Evolutionary conservation across 768 basidiomycete genomes (phyloP), one percentile per base, ranked within the genome.

Genomic region (Floccularia luteovirens): DNA sequence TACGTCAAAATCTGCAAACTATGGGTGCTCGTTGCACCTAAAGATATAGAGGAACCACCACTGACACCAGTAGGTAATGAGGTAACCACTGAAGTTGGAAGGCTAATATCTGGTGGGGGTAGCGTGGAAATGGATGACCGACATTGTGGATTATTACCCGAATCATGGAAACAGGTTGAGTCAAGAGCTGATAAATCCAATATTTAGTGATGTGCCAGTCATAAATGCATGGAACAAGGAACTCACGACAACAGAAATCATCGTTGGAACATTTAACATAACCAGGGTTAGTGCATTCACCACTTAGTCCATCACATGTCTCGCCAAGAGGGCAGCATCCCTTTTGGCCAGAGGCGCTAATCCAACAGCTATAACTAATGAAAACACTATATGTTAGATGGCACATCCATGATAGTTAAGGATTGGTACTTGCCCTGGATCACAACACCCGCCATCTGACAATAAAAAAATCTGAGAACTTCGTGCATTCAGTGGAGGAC

Each of bases 311-410:
- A 7, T 14, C 31, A 19, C 43, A 42, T 2, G 20, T 21, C 22
- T 36, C 6, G 23, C 43, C 43, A 16, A 21, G 34, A 19, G 43
- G 43, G 31, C 43, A 44, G 14, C 43, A 44, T 7, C 43, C 43
- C n/a, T 24, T 41, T 16, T 24, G 19, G n/a, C 43, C 43, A 16
- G 32, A 23, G 12, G 41, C 19, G 24, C n/a, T 24, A 10, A 36
- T 12, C 25, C 30, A 25, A 21, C 39, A 40, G 20, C 33, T 13
- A 3, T 31, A 16, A 3, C 39, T 40, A 31, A n/a, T 7, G 20
- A 17, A 34, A 34, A 8, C 10, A 24, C 13, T 8, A 10, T 8
- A 34, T 12, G 13, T 34, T 10, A 34, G 10, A 34, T n/a, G 16
- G 10, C 10, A n/a, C 7, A 34, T 8, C 16, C 10, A 17, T n/a